phyloP scores from a whole-genome alignment of 163 green algal genomes.

The Scenedesmus sp. region DNA sequence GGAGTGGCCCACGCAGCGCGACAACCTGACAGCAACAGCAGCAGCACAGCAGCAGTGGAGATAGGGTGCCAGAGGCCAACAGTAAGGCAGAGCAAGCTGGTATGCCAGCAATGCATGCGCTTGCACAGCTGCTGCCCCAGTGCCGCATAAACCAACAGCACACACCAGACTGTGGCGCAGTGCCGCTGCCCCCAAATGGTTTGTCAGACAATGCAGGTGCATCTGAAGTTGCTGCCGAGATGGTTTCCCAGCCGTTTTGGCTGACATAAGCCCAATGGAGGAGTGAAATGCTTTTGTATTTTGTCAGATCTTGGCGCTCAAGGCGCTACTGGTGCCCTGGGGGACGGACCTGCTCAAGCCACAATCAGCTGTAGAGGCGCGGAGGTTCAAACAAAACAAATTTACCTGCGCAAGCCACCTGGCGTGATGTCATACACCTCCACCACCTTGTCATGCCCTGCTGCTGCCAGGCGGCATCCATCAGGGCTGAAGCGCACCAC shows the following conservation, averaged over 20 bases:
- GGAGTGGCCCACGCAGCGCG: conserved; percentile 67
- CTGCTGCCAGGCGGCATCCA: conserved; percentile 70
- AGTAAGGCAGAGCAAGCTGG: background rate
- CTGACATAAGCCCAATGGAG: no score
- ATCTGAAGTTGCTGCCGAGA: no score
- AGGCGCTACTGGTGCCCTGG: no score
- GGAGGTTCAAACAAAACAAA: no score
- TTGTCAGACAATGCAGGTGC: no score
- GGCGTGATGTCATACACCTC: conserved; percentile 55
- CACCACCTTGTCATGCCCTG: conserved; percentile 67
- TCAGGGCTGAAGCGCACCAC: conserved; percentile 75
- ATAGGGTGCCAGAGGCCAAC: conserved; percentile 52
- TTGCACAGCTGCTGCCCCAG: background rate
- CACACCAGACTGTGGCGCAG: no score
- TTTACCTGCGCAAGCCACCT: conserved; percentile 24
- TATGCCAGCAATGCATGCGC: background rate
- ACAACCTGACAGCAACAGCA: conserved; percentile 8
- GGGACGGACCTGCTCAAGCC: no score
- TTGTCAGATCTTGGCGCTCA: no score
- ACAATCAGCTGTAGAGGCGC: no score
- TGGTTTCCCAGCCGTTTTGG: no score
- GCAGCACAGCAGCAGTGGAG: background rate
- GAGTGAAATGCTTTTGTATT: no score
- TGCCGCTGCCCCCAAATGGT: no score
- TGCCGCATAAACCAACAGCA: background rate